These are phyloP conservation scores for Tetragonia tetragonoides DNA, from an alignment of 148 eudicot genomes.

Conservation along the genomic window DNA sequence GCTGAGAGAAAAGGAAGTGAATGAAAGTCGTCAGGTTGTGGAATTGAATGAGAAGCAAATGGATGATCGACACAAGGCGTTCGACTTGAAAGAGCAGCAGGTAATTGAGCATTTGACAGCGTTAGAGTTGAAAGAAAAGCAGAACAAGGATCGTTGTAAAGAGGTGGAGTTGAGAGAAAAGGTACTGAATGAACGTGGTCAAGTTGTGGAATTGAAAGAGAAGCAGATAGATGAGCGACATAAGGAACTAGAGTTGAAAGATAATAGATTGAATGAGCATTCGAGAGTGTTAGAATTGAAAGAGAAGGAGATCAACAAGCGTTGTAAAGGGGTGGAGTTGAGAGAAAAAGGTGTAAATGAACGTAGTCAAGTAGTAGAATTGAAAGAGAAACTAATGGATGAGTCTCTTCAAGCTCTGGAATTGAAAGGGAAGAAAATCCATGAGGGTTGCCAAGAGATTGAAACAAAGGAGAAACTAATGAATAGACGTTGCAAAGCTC, in stretches of 20 bases:
- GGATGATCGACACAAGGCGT: not conserved
- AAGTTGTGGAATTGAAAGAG: constrained; percentile 1
- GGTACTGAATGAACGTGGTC: not conserved
- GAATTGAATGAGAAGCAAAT: constrained; percentile 1
- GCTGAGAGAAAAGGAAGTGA: constrained; percentile 2
- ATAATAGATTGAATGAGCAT: not conserved
- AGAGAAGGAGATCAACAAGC: not conserved
- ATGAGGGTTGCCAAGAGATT: not conserved
- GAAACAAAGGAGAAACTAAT: not conserved
- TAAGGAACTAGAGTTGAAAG: not conserved
- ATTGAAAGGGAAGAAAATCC: constrained; percentile 2
- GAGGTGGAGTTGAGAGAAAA: constrained; percentile 11
- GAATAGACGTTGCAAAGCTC: not conserved
- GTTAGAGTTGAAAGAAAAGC: not conserved
- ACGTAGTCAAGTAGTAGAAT: not conserved
- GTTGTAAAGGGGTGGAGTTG: not conserved
- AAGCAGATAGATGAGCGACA: not conserved
- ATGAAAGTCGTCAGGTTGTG: not conserved
- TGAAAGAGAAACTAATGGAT: not conserved
- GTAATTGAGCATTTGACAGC: not conserved
- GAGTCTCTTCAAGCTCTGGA: not conserved
- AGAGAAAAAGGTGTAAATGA: constrained; percentile 1
- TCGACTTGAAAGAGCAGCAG: constrained; percentile 7
- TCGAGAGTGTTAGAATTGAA: not conserved
- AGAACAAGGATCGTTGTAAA: not conserved